A percentile compares a stretch with the other conserved stretches of the same genome.
phyloP scores from a whole-genome alignment of 1,139 yeast species.

The Suhomyces taliae region DNA sequence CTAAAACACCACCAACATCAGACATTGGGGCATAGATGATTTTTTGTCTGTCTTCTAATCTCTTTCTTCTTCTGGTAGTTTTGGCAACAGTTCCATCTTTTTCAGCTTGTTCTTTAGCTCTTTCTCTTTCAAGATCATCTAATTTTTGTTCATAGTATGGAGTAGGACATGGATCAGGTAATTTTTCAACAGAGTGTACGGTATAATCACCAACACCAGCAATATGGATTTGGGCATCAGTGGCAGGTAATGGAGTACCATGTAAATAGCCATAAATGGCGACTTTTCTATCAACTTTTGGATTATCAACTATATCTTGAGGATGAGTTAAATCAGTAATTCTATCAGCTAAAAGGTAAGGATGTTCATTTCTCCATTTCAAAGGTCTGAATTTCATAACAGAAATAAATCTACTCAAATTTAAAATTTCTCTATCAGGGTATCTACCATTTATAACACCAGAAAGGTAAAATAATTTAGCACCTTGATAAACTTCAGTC shows the following conservation, averaged over 20 bases:
- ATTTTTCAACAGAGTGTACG: conserved; percentile 73
- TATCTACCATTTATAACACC: conserved; percentile 97
- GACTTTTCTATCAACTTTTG: conserved; percentile 83
- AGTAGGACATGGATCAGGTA: conserved; percentile 99
- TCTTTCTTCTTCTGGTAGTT: conserved; percentile 71
- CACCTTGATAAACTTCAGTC: conserved; percentile 99
- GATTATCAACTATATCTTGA: conserved; percentile 68
- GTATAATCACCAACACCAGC: conserved; percentile 94
- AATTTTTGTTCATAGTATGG: conserved; percentile 86
- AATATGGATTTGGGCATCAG: conserved; percentile 82
- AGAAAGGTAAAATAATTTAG: conserved; percentile 88
- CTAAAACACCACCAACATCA: conserved; percentile 95
- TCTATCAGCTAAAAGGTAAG: conserved; percentile 88
- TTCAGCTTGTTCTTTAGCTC: conserved; percentile 60
- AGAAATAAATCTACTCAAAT: conserved; percentile 86
- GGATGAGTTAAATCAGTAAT: conserved; percentile 97
- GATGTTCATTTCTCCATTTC: conserved; percentile 99
- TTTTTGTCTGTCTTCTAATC: conserved; percentile 92
- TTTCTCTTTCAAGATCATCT: conserved; percentile 76
- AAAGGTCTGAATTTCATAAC: conserved; percentile 98
- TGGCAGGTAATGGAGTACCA: conserved; percentile 80
- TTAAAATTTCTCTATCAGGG: conserved; percentile 93
- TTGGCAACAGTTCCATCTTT: conserved; percentile 56
- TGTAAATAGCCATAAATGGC: conserved; percentile 94
- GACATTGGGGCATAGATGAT: conserved; percentile 99